Evolutionary conservation across 257 asterid genomes (phyloP).

Genomic region (Solanum chmielewskii): DNA sequence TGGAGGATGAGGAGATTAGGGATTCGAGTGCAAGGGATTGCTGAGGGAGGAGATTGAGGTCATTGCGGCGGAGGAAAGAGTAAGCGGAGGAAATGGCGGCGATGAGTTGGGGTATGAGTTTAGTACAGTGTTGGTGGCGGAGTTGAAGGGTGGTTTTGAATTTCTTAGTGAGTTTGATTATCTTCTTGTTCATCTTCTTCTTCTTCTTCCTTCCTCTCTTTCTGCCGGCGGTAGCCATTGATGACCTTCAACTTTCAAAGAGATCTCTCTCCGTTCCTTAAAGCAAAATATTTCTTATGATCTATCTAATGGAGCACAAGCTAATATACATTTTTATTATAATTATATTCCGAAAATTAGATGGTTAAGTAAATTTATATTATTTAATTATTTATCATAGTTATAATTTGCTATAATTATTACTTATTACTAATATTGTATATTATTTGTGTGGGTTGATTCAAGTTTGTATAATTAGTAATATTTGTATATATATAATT

Average conservation of each 20-base stretch:
- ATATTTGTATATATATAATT: too few relatives aligned
- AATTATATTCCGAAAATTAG: too few relatives aligned
- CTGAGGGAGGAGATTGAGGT: slow-evolving; percentile 61
- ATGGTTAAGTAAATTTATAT: too few relatives aligned
- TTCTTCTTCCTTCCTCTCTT: slow-evolving; percentile 9
- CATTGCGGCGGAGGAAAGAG: slow-evolving; percentile 63
- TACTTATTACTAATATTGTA: too few relatives aligned
- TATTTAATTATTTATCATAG: too few relatives aligned
- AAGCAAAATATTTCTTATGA: background rate
- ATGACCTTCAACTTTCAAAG: background rate
- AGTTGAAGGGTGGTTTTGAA: slow-evolving; percentile 5
- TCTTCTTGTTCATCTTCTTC: slow-evolving; percentile 14
- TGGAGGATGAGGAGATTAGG: slow-evolving; percentile 60
- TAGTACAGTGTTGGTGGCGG: slow-evolving; percentile 17
- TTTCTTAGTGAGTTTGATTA: slow-evolving; percentile 14
- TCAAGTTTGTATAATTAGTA: too few relatives aligned
- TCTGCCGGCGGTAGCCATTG: slow-evolving; percentile 36
- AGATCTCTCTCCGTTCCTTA: background rate
- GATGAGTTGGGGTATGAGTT: slow-evolving; percentile 46
- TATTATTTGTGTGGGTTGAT: too few relatives aligned
- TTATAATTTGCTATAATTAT: too few relatives aligned
- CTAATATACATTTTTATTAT: background rate
- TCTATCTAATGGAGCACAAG: background rate
- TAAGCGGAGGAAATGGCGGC: slow-evolving; percentile 57
- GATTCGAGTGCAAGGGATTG: slow-evolving; percentile 70